Evolutionary conservation across 2,329 filamentous ascomycete species (phyloP).

Genomic region (Penicillium sp.): DNA sequence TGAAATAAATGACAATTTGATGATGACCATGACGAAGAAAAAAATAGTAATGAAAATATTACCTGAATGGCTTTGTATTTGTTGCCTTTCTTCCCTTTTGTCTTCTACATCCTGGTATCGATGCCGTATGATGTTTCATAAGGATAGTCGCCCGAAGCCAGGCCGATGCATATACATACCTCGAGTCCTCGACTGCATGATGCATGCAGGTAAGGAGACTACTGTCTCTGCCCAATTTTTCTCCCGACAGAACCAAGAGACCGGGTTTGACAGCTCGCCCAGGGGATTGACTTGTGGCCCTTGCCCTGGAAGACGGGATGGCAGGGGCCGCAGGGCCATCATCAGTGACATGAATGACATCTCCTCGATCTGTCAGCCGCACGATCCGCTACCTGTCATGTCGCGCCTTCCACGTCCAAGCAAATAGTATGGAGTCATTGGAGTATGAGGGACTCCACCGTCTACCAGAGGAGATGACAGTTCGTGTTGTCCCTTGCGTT

Average conservation of each 20-base stretch:
- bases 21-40: neutral
- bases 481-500: conserved; percentile 4
- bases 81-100: neutral
- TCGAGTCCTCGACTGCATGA: conserved; percentile 3
- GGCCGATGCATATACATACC: neutral
- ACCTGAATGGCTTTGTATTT: neutral
- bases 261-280: conserved; percentile 2
- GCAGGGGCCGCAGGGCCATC: neutral
- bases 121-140: neutral
- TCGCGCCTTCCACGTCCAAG: neutral
- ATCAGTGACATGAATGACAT: neutral
- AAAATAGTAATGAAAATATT: neutral
- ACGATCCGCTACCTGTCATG: conserved; percentile 20
- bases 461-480: neutral
- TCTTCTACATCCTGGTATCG: neutral
- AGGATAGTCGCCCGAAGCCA: neutral
- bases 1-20: conserved; percentile 24
- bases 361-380: conserved; percentile 9
- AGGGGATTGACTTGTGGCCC: neutral
- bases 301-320: neutral
- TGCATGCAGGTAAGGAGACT: conserved; percentile 9
- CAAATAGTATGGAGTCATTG: neutral
- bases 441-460: neutral
- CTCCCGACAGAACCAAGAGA: neutral
- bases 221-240: neutral